Conservation (phyloP, 257 asterid species). For the Sherardia arvensis region DNA sequence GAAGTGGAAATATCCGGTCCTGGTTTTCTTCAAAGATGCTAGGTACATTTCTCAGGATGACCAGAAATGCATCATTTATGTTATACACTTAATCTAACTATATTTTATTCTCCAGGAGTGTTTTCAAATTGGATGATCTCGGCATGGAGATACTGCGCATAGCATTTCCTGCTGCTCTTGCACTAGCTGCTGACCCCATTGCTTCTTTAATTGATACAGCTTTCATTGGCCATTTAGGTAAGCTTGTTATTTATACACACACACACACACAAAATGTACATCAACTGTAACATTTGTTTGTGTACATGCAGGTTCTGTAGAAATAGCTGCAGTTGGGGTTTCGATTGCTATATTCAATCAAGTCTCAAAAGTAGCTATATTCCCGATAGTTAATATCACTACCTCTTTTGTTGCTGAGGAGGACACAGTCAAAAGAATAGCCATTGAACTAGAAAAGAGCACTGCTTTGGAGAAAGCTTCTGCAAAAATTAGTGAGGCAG, state of each 20-base stretch:
- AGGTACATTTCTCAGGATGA: conserved; percentile 31
- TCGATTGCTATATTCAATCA: conserved; percentile 80
- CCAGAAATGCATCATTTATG: neutral
- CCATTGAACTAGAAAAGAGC: conserved; percentile 11
- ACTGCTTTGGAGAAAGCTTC: conserved; percentile 21
- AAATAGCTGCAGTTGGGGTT: conserved; percentile 86
- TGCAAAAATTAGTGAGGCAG: conserved; percentile 9
- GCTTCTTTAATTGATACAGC: conserved; percentile 85
- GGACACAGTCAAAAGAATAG: conserved; percentile 44
- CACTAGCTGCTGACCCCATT: conserved; percentile 91
- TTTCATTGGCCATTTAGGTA: conserved; percentile 84
- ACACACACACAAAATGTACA: too few species aligned
- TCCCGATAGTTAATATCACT: conserved; percentile 88
- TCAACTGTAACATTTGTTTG: neutral
- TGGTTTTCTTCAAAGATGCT: conserved; percentile 55
- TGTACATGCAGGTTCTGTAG: conserved; percentile 51
- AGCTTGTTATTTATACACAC: too few species aligned
- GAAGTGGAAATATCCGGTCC: conserved; percentile 46
- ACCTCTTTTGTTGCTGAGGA: conserved; percentile 97
- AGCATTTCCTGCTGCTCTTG: conserved; percentile 80
- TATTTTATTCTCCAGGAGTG: conserved; percentile 23
- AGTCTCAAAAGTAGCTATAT: conserved; percentile 75
- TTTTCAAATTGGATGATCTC: conserved; percentile 60
- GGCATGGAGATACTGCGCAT: conserved; percentile 64
- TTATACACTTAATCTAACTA: neutral